Evolutionary conservation across 2,329 filamentous ascomycete genomes (phyloP), one percentile per base, ranked within the genome.

Genomic region (Aspergillus sp.): DNA sequence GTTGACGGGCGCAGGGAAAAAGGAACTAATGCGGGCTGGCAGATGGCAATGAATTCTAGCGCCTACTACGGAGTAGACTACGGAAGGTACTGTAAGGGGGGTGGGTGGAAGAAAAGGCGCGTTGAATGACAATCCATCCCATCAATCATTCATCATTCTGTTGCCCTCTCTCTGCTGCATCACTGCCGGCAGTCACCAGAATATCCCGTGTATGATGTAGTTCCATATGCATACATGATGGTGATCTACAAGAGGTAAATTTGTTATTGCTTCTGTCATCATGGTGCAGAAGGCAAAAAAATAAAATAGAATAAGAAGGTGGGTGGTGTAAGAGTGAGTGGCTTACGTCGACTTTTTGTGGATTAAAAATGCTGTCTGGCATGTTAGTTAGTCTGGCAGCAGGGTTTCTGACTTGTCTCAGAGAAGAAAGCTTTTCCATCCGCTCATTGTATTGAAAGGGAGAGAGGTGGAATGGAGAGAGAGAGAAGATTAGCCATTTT

Each of bases 11-110:
- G 47, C 47, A 50, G 47, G 47, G 47, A 32, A 50, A 49, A 50
- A 55, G 41, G 54, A 49, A 49, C 38, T 48, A 57, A 57, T 48
- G 42, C 42, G 19, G 54, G 42, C 25, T 48, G 30, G 54, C 54
- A 49, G 42, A 49, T 23, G 54, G 36, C 54, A 57, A 55, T 25
- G 13, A 21, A 38, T 49, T 57, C 54, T 50, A 50, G 47, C 25
- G 47, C 17, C 39, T 58, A 23, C 39, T 30, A 36, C 32, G 32
- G 32, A 36, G 32, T 36, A 15, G 11, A 36, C 32, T 36, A 36
- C 32, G 32, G 32, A 36, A 5, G 11, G 11, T 36, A 36, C 50
- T 38, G 38, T 48, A 56, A 49, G 47, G 47, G 47, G 15, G 39
- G 17, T 2, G n/a, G n/a, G 17, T 41, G 10, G 41, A 23, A 11